Base-by-base conservation (phyloP, 805 yeast species). In the Saccharomycopsis fibuligera region DNA sequence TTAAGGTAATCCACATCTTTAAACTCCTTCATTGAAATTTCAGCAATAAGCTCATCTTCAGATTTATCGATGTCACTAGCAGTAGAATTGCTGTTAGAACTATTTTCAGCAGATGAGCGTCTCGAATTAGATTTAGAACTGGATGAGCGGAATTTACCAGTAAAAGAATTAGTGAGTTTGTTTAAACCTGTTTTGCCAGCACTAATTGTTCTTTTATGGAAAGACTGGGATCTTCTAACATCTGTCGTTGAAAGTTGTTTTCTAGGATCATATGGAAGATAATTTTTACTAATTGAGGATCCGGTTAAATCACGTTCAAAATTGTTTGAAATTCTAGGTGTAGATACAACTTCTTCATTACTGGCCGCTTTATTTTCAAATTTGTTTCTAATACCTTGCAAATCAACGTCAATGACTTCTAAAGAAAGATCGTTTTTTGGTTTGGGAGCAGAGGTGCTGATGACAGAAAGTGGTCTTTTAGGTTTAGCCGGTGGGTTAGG, bases 21-120 rank as follows among this genome's bases (percentile, higher is more conserved):
- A 21, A 46, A 40, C 33, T 53, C 56, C n/a, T 41, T 43, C 56
- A 54, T 52, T n/a, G 55, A 29, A 12, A 49, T 35, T 22, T 51
- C 47, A 5, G 47, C 29, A 22, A 50, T 39, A 33, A 51, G 45
- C 10, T 51, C 52, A 17, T 50, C 54, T 27, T 53, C 54, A 16
- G 55, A 52, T 17, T 46, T 24, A 36, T 51, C 55, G 23, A 51
- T 37, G 16, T 38, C 47, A 8, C 19, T 21, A 3, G 19, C n/a
- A 10, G 35, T 16, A 24, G 30, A 17, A 19, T 35, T 36, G 9
- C 21, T 33, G 14, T 39, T 35, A 16, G 30, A 27, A 41, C 33
- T 19, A 22, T 36, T 41, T n/a, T 31, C 31, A 16, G 33, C 31
- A 2, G 43, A 3, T 29, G 49, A 37, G 36, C 17, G 25, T 23